These are phyloP conservation scores for Ligustrum vulgare DNA, from an alignment of 257 asterid genomes.

Conservation along the genomic window DNA sequence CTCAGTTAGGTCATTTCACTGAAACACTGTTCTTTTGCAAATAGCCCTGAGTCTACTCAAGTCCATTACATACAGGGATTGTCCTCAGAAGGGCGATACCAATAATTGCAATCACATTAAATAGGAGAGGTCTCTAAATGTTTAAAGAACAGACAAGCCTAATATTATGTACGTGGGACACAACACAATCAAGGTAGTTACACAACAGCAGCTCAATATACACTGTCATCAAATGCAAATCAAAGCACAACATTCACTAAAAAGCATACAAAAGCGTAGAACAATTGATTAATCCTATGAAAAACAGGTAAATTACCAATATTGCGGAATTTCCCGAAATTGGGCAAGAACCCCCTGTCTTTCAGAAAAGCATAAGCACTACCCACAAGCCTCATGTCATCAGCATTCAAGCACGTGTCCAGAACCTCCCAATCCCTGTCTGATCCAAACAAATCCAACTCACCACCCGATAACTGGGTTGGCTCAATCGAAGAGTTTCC, in stretches of 20 bases:
- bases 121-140: neutral
- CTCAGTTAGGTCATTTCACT: too few relatives aligned
- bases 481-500: slow-evolving; percentile 34
- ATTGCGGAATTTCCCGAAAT: slow-evolving; percentile 65
- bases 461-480: slow-evolving; percentile 13
- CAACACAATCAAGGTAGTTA: neutral
- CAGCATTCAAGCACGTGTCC: slow-evolving; percentile 93
- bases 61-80: neutral
- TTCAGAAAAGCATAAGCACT: slow-evolving; percentile 70
- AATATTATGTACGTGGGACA: neutral
- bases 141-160: neutral
- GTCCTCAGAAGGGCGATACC: neutral
- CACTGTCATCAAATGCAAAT: neutral
- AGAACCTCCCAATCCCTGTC: slow-evolving; percentile 78
- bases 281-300: neutral
- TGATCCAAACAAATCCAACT: slow-evolving; percentile 31
- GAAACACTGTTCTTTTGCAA: too few relatives aligned
- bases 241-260: neutral
- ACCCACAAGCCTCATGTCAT: slow-evolving; percentile 88
- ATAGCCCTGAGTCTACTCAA: neutral
- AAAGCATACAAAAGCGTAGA: neutral
- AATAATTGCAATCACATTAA: neutral
- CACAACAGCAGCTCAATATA: neutral
- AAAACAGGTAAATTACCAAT: slow-evolving; percentile 47
- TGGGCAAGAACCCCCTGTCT: slow-evolving; percentile 64